Evolutionary conservation across 495 filamentous ascomycete species (phyloP), one percentile per base, ranked within the genome.

Genomic region (Hypoxylon lenormandii): DNA sequence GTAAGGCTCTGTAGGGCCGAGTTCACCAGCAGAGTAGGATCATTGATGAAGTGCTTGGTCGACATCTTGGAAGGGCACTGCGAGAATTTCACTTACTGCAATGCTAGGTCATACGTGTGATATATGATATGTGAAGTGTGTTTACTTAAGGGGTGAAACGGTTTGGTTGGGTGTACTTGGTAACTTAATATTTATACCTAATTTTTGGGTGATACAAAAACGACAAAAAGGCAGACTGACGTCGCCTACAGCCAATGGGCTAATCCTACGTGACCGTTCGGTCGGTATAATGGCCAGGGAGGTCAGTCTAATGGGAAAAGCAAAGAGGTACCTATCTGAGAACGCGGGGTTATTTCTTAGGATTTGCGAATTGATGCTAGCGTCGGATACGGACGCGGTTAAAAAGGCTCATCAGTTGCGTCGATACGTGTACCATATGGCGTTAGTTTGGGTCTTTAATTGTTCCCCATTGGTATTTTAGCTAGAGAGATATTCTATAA

Each of bases 21-120:
- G 66, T 88, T 83, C 71, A 98, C 92, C 57, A 97, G 86, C 67
- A 90, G 83, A 57, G 84, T 87, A 21, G 95, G 90, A 78, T 96
- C 91, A 72, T 91, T 88, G 83, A 97, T 87, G 84, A 97, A 98
- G 81, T 98, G 95, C 80, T 96, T 96, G 68, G 89, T 81, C 15
- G 85, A 84, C 83, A 86, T 86, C 18, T 46, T 74, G 65, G 37
- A 21, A 19, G 19, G 46, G 21, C 26, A 55, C 49, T 70, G 45
- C 7, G 54, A 33, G 8, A 26, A 45, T 23, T 48, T 60, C 33
- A 58, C 49, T 55, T 23, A 22, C 22, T 53, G 48, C 56, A 33
- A 51, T 5, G 23, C 33, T 54, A 30, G 16, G 40, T 55, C 18
- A 60, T 54, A n/a, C 19, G 12, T 11, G 28, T 62, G 30, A 8